These are phyloP conservation scores for Melampsora occidentalis DNA, from an alignment of 1,284 basidiomycete species.

Conservation along the genomic window DNA sequence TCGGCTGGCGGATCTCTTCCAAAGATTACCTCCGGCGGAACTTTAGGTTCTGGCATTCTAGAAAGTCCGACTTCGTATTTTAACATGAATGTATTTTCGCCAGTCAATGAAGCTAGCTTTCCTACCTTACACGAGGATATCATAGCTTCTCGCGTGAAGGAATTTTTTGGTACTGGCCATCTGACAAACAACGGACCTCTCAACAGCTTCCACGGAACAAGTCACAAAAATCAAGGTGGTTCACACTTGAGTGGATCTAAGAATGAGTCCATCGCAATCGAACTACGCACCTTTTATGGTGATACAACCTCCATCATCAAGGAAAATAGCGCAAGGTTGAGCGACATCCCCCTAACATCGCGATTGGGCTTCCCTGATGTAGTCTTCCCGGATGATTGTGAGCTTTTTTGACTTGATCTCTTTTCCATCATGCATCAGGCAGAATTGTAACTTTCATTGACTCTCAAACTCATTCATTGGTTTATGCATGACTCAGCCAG, in stretches of 20 bases:
- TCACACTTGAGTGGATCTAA: slow-evolving; percentile 52
- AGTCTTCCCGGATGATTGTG: slow-evolving; percentile 91
- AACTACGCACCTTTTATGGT: slow-evolving; percentile 65
- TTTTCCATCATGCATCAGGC: not conserved
- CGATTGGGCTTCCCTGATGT: slow-evolving; percentile 96
- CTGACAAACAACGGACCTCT: slow-evolving; percentile 25
- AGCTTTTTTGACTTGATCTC: slow-evolving; percentile 59
- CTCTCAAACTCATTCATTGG: not conserved
- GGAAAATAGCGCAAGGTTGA: slow-evolving; percentile 82
- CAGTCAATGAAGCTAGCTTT: slow-evolving; percentile 76
- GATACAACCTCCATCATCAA: slow-evolving; percentile 70
- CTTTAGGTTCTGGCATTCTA: slow-evolving; percentile 13
- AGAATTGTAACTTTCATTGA: not conserved
- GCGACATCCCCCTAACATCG: slow-evolving; percentile 74
- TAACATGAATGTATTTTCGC: slow-evolving; percentile 82
- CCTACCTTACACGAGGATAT: slow-evolving; percentile 94
- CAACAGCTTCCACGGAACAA: slow-evolving; percentile 15
- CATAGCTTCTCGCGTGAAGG: slow-evolving; percentile 72
- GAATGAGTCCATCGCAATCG: slow-evolving; percentile 47
- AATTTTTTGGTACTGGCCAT: slow-evolving; percentile 66
- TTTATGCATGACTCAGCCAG: slow-evolving; percentile 13
- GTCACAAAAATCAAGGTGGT: slow-evolving; percentile 61
- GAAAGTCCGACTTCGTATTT: slow-evolving; percentile 59
- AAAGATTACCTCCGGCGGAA: not conserved
- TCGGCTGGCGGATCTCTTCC: slow-evolving; percentile 51